A percentile compares a stretch with the other conserved stretches of the same genome.
Conservation (phyloP, 2,329 filamentous ascomycete genomes). For the Knufia fluminis region DNA sequence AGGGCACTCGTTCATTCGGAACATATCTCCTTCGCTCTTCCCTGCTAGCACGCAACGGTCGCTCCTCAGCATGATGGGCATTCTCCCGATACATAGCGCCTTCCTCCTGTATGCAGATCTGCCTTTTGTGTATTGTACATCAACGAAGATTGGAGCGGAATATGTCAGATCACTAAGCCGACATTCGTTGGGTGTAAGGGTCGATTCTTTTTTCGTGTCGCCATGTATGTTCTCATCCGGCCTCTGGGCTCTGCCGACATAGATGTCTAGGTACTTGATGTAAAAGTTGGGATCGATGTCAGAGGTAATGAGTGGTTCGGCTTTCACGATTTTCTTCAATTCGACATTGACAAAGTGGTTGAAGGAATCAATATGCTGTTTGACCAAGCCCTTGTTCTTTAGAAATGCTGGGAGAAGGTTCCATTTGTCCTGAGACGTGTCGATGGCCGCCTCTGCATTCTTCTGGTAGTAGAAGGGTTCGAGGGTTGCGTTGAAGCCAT, state of each 20-base stretch:
- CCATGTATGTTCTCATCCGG: constrained; percentile 63
- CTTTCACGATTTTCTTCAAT: constrained; percentile 90
- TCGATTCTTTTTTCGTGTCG: constrained; percentile 36
- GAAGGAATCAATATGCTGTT: constrained; percentile 97
- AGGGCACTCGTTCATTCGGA: constrained; percentile 85
- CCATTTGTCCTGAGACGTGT: constrained; percentile 78
- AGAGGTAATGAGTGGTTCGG: constrained; percentile 79
- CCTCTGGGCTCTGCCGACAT: constrained; percentile 71
- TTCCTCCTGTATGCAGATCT: constrained; percentile 65
- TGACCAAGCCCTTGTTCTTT: constrained; percentile 92
- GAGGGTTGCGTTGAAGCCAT: constrained; percentile 54
- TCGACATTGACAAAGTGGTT: constrained; percentile 97
- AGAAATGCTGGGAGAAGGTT: constrained; percentile 94
- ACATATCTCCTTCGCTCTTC: constrained; percentile 81
- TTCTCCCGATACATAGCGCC: constrained; percentile 69
- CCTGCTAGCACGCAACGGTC: constrained; percentile 80
- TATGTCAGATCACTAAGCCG: constrained; percentile 97
- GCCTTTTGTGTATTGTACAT: constrained; percentile 81
- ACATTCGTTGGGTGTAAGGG: constrained; percentile 88
- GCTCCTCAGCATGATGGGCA: constrained; percentile 96
- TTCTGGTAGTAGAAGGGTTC: constrained; percentile 64
- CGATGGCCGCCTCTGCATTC: constrained; percentile 57
- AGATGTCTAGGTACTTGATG: constrained; percentile 79
- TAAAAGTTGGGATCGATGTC: constrained; percentile 90
- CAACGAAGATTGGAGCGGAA: constrained; percentile 83